Evolutionary conservation across 129 eudicot genomes (phyloP).

Genomic region (Helianthus tuberosus): DNA sequence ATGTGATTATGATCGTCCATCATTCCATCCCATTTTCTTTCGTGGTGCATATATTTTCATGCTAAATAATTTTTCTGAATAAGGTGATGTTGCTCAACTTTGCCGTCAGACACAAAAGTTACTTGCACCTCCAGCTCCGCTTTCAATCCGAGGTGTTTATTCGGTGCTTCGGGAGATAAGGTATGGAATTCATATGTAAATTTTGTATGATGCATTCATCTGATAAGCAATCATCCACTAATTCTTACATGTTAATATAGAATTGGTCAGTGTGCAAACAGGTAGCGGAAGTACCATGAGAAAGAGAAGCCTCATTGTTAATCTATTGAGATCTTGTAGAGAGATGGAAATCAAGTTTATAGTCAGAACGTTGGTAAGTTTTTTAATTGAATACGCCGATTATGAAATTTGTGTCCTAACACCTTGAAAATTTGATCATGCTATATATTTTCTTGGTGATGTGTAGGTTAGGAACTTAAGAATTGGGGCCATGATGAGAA

Average conservation of each 20-base stretch:
- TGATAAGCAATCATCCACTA: conserved; percentile 3
- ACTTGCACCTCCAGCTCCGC: conserved; percentile 80
- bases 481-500: conserved; percentile 98
- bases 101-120: conserved; percentile 91
- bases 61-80: conserved; percentile 35
- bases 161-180: conserved; percentile 79
- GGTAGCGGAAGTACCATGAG: conserved; percentile 77
- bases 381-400: background rate
- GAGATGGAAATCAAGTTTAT: conserved; percentile 95
- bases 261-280: conserved; percentile 78
- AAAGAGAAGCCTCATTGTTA: conserved; percentile 78
- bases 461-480: conserved; percentile 90
- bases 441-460: conserved; percentile 17
- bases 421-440: conserved; percentile 19
- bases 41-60: conserved; percentile 8
- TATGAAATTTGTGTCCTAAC: conserved; percentile 6
- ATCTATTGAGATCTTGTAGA: conserved; percentile 89
- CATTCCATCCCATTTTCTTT: background rate
- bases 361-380: conserved; percentile 89
- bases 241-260: conserved; percentile 33
- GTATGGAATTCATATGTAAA: conserved; percentile 36
- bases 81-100: conserved; percentile 98
- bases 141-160: conserved; percentile 77
- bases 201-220: conserved; percentile 1
- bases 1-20: conserved; percentile 22